Conservation (phyloP, 1,139 yeast genomes). For the Lodderomyces metapsilosis region DNA sequence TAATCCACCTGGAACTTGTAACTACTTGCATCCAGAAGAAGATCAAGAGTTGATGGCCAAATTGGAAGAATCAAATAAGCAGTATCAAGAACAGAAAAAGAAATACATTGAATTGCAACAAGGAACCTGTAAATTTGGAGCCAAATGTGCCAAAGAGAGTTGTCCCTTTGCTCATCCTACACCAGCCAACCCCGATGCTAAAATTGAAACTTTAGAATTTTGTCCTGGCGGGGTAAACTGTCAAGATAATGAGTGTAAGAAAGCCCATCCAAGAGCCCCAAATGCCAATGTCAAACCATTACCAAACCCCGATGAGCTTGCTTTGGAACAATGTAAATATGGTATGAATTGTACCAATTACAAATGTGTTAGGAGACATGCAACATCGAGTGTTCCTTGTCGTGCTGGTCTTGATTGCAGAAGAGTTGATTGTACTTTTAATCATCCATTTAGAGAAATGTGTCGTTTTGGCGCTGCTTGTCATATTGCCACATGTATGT, state of each 20-base stretch:
- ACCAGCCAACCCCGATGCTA: slow-evolving; percentile 73
- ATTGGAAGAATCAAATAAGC: slow-evolving; percentile 57
- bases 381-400: slow-evolving; percentile 68
- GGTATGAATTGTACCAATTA: slow-evolving; percentile 73
- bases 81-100: slow-evolving; percentile 43
- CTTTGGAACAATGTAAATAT: slow-evolving; percentile 79
- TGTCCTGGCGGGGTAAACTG: slow-evolving; percentile 72
- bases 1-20: slow-evolving; percentile 79
- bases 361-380: slow-evolving; percentile 82
- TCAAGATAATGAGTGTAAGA: slow-evolving; percentile 56
- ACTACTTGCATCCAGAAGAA: slow-evolving; percentile 78
- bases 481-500: slow-evolving; percentile 66
- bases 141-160: slow-evolving; percentile 67
- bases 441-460: slow-evolving; percentile 75
- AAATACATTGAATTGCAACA: slow-evolving; percentile 18
- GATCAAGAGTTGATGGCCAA: slow-evolving; percentile 71
- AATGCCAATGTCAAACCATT: slow-evolving; percentile 25
- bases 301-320: slow-evolving; percentile 41
- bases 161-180: slow-evolving; percentile 94
- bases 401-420: slow-evolving; percentile 78
- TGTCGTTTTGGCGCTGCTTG: slow-evolving; percentile 81
- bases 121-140: slow-evolving; percentile 69
- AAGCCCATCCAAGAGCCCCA: slow-evolving; percentile 78
- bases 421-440: slow-evolving; percentile 76
- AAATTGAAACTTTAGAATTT: slow-evolving; percentile 70